phyloP scores from a whole-genome alignment of 192 early-diverging fungal species.

The Gaertneriomyces sp. region DNA sequence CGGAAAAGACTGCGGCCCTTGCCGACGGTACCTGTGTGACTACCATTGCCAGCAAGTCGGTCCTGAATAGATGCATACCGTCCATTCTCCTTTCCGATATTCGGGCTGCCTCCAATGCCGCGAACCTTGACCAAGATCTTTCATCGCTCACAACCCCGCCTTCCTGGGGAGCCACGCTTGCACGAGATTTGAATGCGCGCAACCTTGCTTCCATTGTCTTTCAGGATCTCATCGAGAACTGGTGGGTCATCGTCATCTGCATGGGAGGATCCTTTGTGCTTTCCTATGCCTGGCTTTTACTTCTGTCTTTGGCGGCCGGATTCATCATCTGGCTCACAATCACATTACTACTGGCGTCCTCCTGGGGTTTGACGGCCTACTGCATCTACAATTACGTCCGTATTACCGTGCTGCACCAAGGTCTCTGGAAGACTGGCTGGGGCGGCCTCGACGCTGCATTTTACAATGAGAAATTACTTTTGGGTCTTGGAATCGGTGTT shows the following conservation, averaged over 20 bases:
- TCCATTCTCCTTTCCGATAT: slow-evolving; percentile 15
- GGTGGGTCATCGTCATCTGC: slow-evolving; percentile 32
- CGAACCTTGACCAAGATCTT: neutral
- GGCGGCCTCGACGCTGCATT: slow-evolving; percentile 5
- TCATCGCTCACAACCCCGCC: neutral
- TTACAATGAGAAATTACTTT: slow-evolving; percentile 25
- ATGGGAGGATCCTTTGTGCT: slow-evolving; percentile 35
- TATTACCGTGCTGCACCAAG: slow-evolving; percentile 26
- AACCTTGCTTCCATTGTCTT: slow-evolving; percentile 16
- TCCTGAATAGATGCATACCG: slow-evolving; percentile 28
- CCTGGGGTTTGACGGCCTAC: slow-evolving; percentile 20
- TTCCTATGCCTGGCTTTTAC: slow-evolving; percentile 39
- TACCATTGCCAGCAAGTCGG: slow-evolving; percentile 13
- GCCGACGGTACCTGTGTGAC: neutral
- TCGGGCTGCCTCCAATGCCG: slow-evolving; percentile 13
- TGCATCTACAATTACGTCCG: slow-evolving; percentile 26
- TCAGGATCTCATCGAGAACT: slow-evolving; percentile 24
- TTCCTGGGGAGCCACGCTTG: slow-evolving; percentile 10
- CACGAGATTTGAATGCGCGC: slow-evolving; percentile 22
- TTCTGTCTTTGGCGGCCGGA: slow-evolving; percentile 38
- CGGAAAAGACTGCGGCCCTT: neutral
- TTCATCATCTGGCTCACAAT: slow-evolving; percentile 39
- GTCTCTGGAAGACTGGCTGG: slow-evolving; percentile 6
- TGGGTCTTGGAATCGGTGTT: slow-evolving; percentile 15
- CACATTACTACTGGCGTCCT: slow-evolving; percentile 9